Percentiles rank a stretch among this genome's conserved stretches.
phyloP scores from a whole-genome alignment of 2,329 filamentous ascomycete genomes.

The Plenodomus biglobosus region DNA sequence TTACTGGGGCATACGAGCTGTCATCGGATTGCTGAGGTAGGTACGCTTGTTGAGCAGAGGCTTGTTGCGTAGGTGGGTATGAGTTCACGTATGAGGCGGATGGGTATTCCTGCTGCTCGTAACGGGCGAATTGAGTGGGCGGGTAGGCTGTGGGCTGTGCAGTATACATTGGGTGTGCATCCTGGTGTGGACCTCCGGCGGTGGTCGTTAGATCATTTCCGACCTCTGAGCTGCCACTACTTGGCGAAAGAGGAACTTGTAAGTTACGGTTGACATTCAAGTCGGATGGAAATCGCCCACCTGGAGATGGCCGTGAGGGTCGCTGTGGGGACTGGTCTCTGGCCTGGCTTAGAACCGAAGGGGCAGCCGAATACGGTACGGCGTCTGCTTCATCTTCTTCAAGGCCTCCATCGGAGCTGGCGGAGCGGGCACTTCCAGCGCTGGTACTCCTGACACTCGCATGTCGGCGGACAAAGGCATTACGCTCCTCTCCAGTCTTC shows the following conservation, averaged over 20 bases:
- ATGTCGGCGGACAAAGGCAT: slow-evolving; percentile 81
- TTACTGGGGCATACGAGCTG: slow-evolving; percentile 2
- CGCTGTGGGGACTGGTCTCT: slow-evolving; percentile 41
- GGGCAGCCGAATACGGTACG: slow-evolving; percentile 65
- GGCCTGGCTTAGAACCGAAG: slow-evolving; percentile 44
- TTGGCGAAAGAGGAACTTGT: slow-evolving; percentile 76
- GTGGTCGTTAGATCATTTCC: slow-evolving; percentile 64
- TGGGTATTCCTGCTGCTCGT: slow-evolving; percentile 15
- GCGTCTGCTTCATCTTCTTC: slow-evolving; percentile 63
- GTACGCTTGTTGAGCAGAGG: slow-evolving; percentile 14
- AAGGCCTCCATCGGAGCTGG: slow-evolving; percentile 47
- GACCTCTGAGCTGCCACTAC: slow-evolving; percentile 74
- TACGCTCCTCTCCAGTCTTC: slow-evolving; percentile 83
- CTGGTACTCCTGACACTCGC: slow-evolving; percentile 76
- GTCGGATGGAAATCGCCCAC: slow-evolving; percentile 96
- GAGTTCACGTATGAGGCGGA: slow-evolving; percentile 18
- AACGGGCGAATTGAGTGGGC: slow-evolving; percentile 11
- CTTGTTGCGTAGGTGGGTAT: slow-evolving; percentile 15
- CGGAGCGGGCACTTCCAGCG: slow-evolving; percentile 58
- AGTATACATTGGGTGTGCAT: slow-evolving; percentile 27
- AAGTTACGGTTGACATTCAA: slow-evolving; percentile 83
- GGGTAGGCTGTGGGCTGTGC: slow-evolving; percentile 22
- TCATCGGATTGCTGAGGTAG: not conserved
- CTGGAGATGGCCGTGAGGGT: slow-evolving; percentile 76
- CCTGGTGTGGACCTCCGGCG: slow-evolving; percentile 56